Conservation (phyloP, 2,329 filamentous ascomycete genomes). For the Fusarium longipes region DNA sequence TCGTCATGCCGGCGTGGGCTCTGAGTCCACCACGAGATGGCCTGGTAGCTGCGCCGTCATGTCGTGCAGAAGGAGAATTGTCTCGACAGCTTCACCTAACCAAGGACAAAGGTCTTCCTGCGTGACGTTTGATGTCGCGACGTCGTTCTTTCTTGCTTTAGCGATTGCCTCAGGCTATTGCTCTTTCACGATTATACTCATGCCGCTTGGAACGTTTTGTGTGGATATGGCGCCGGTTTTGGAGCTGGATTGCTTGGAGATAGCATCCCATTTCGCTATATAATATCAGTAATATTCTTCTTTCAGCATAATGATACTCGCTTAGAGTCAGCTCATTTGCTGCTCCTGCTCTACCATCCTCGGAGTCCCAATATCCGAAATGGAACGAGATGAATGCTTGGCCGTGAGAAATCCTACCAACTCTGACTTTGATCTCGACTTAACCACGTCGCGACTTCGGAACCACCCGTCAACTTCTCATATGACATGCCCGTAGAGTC, state of each 20-base stretch:
- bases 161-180: background rate
- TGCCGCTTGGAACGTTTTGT: accelerated
- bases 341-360: background rate
- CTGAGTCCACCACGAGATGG: background rate
- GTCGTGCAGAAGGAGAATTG: background rate
- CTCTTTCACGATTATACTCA: background rate
- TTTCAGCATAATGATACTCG: background rate
- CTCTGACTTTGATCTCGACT: background rate
- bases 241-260: background rate
- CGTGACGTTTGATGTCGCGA: accelerated
- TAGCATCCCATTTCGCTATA: background rate
- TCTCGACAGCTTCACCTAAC: background rate
- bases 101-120: background rate
- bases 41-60: background rate
- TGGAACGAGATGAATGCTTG: background rate
- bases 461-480: background rate
- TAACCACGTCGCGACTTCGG: background rate
- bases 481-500: background rate
- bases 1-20: background rate
- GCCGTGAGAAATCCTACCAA: background rate
- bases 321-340: background rate
- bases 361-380: background rate
- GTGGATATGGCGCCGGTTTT: background rate
- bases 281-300: background rate
- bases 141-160: background rate